A percentile compares a stretch with the other conserved stretches of the same genome.
Conservation (phyloP, 768 basidiomycete species). For the Hypsizygus marmoreus region DNA sequence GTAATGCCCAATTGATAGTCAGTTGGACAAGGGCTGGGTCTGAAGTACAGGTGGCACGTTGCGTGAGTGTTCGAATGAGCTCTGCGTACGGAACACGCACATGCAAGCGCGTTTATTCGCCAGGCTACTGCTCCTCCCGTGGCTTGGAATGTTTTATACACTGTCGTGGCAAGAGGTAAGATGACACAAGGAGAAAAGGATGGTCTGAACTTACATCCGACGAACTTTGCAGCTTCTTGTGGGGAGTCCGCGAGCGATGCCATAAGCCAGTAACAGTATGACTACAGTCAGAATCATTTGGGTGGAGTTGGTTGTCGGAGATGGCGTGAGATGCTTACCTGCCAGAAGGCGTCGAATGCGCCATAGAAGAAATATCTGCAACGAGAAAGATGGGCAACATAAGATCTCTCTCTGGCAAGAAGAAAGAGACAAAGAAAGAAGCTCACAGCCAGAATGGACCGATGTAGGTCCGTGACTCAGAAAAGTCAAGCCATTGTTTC, state of each 20-base stretch:
- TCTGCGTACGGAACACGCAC: constrained; percentile 10
- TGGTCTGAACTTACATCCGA: constrained; percentile 20
- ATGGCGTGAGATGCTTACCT: constrained; percentile 12
- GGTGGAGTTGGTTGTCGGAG: not conserved
- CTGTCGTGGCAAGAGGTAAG: constrained; percentile 12
- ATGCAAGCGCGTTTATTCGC: constrained; percentile 31
- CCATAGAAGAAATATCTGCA: constrained; percentile 33
- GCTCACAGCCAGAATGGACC: constrained; percentile 31
- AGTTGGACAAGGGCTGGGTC: constrained; percentile 25
- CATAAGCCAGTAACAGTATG: constrained; percentile 33
- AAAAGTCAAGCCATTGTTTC: constrained; percentile 29
- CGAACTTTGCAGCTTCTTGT: constrained; percentile 28
- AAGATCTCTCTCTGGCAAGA: no score
- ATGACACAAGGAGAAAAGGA: not conserved
- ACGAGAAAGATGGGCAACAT: not conserved
- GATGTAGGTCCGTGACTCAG: constrained; percentile 19
- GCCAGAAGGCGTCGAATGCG: constrained; percentile 32
- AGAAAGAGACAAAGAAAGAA: not conserved
- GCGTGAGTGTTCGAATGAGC: not conserved
- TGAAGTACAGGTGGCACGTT: constrained; percentile 2
- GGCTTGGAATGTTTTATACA: constrained; percentile 32
- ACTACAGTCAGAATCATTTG: constrained; percentile 11
- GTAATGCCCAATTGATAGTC: constrained; percentile 27
- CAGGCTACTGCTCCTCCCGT: constrained; percentile 30
- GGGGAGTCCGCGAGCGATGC: constrained; percentile 27